phyloP scores from a whole-genome alignment of 495 filamentous ascomycete genomes.

The Choiromyces venosus region DNA sequence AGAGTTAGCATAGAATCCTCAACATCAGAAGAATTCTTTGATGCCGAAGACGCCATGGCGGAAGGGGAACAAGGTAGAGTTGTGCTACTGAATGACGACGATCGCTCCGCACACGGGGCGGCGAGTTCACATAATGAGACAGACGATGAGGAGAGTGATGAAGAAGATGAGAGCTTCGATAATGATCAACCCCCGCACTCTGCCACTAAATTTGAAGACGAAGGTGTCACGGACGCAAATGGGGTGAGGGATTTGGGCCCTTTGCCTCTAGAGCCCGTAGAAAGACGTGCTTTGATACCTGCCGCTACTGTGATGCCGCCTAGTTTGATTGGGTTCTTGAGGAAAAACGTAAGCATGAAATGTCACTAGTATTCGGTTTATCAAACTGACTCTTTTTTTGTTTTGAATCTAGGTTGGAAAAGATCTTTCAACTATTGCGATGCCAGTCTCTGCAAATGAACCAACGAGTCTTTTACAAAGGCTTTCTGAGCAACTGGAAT shows the following conservation, averaged over 20 bases:
- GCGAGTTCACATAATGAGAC: slow-evolving; percentile 11
- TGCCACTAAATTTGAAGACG: slow-evolving; percentile 10
- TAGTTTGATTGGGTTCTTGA: slow-evolving; percentile 84
- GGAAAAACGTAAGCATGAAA: slow-evolving; percentile 68
- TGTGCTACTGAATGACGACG: slow-evolving; percentile 65
- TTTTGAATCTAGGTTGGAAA: slow-evolving; percentile 59
- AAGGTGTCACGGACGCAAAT: slow-evolving; percentile 12
- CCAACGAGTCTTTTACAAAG: slow-evolving; percentile 83
- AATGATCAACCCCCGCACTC: slow-evolving; percentile 52
- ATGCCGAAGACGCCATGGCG: slow-evolving; percentile 59
- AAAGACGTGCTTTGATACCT: slow-evolving; percentile 64
- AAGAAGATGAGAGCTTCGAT: slow-evolving; percentile 54
- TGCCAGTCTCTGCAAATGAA: slow-evolving; percentile 96
- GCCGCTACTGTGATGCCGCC: slow-evolving; percentile 72
- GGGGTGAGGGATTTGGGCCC: slow-evolving; percentile 53
- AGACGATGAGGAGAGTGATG: slow-evolving; percentile 44
- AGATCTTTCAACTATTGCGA: slow-evolving; percentile 88
- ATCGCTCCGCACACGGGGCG: slow-evolving; percentile 47
- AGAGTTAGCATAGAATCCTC: slow-evolving; percentile 77
- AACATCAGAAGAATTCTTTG: slow-evolving; percentile 85
- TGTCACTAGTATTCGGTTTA: not conserved
- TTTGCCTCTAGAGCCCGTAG: slow-evolving; percentile 62
- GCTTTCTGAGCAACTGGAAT: slow-evolving; percentile 81
- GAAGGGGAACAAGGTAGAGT: slow-evolving; percentile 63
- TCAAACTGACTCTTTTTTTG: not conserved